Conservation (phyloP, 345 rosid species). For the Erodium maritimum region DNA sequence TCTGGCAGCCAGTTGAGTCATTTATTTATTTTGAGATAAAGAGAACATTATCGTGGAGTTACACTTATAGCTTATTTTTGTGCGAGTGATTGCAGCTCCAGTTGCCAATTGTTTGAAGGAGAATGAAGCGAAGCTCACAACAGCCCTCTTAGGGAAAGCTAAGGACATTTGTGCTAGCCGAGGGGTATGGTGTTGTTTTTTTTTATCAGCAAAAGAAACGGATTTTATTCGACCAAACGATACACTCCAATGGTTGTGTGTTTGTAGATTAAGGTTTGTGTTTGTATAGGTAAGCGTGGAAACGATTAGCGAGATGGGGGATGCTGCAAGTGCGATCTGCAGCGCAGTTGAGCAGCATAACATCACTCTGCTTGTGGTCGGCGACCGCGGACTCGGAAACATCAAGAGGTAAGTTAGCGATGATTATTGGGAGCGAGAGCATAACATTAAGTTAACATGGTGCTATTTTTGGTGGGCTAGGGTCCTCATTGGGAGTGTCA, state of each 20-base stretch:
- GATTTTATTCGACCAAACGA: too few relatives aligned
- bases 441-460: too few relatives aligned
- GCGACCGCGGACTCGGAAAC: constrained; percentile 32
- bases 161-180: constrained; percentile 20
- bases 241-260: too few relatives aligned
- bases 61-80: background rate
- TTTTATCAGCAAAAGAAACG: too few relatives aligned
- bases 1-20: constrained; percentile 16
- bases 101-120: constrained; percentile 10
- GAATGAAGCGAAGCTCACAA: constrained; percentile 12
- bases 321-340: constrained; percentile 46
- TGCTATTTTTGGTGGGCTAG: too few relatives aligned
- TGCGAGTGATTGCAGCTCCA: constrained; percentile 12
- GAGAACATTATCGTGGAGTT: background rate
- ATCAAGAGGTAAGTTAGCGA: constrained; percentile 53
- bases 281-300: constrained; percentile 28
- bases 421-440: too few relatives aligned
- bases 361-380: constrained; percentile 41
- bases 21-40: background rate
- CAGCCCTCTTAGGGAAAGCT: constrained; percentile 23
- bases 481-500: too few relatives aligned
- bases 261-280: too few relatives aligned
- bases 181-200: constrained; percentile 16
- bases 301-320: constrained; percentile 41
- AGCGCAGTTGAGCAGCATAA: constrained; percentile 43